Percentiles rank a stretch among this genome's conserved stretches.
phyloP scores from a whole-genome alignment of 306 rosid genomes.

The Casuarina glauca region DNA sequence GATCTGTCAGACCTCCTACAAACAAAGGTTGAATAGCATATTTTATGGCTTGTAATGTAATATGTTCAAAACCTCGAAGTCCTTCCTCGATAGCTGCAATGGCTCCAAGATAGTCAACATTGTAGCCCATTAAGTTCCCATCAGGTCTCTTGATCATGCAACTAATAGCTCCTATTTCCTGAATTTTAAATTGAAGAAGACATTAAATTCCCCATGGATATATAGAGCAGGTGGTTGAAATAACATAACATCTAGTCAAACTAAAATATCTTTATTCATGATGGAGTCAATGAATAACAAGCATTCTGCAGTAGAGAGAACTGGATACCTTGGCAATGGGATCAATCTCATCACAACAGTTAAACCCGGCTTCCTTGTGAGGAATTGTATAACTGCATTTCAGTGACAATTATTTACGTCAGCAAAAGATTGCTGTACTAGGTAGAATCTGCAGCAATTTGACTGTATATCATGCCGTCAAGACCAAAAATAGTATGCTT shows the following conservation, averaged over 20 bases:
- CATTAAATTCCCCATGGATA: background rate
- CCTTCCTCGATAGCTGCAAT: conserved; percentile 66
- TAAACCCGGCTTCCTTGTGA: conserved; percentile 55
- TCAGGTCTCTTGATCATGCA: conserved; percentile 66
- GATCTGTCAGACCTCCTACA: background rate
- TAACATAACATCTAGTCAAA: background rate
- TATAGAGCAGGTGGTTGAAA: background rate
- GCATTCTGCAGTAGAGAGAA: background rate
- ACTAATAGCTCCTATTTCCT: conserved; percentile 71
- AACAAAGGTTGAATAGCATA: background rate
- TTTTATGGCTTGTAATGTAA: background rate
- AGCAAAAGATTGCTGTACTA: background rate
- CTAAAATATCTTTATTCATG: background rate
- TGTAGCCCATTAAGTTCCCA: conserved; percentile 57
- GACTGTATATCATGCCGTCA: background rate
- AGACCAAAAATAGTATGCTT: too few relatives aligned
- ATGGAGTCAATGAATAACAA: background rate
- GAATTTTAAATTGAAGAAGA: background rate
- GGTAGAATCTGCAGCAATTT: background rate
- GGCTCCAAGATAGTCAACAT: conserved; percentile 69
- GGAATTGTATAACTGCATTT: conserved; percentile 61
- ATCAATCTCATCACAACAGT: conserved; percentile 60
- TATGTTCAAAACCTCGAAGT: conserved; percentile 45
- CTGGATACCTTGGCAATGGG: conserved; percentile 53
- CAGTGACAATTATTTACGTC: background rate